Base-by-base conservation (phyloP, 352 stramenopile species). In the Albugo candida region DNA sequence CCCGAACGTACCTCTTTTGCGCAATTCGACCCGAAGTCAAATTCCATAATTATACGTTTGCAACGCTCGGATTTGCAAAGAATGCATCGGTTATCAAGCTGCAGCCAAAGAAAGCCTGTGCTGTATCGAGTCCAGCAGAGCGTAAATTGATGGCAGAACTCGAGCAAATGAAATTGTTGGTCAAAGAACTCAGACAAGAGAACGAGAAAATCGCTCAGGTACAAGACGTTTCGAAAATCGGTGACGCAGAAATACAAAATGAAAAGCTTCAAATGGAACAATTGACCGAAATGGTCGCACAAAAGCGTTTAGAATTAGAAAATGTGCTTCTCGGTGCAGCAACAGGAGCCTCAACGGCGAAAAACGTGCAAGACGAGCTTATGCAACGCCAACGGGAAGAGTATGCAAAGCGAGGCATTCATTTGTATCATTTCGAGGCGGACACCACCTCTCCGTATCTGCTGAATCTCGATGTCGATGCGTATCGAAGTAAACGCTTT, bases 41-140 rank as follows among this genome's bases (percentile, higher is more conserved):
- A 55, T 96, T 87, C 52, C 80, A 92, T 45, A 70, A 78, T 41
- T 96, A 96, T 54, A 96, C 85, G 11, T 96, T 96, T 50, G 86
- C 83, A 6, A 96, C 88, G n/a, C 68, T 96, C 16, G 81, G 79
- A 16, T 96, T 97, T 47, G 88, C 87, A 14, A 95, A 94, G 58
- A 97, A 96, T 53, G 86, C 88, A 6, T 93, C 73, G 0, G 82
- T 95, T 27, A 93, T 97, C 59, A 96, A 96, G 58, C 68, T 96
- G 10, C 76, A 93, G 58, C 86, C 86, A n/a, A 96, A 97, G 73
- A 96, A 96, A 58, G 84, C 86, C 8, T 88, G 73, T 1, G 71
- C 75, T 0, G 81, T 80, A n/a, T 80, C 80, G 19, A 94, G 82
- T 46, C 69, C 83, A n/a, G 76, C 74, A 0, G 87, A 96, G 49